Evolutionary conservation across 2,329 filamentous ascomycete species (phyloP), one percentile per base, ranked within the genome.

Genomic region (Pseudogymnoascus sp.): DNA sequence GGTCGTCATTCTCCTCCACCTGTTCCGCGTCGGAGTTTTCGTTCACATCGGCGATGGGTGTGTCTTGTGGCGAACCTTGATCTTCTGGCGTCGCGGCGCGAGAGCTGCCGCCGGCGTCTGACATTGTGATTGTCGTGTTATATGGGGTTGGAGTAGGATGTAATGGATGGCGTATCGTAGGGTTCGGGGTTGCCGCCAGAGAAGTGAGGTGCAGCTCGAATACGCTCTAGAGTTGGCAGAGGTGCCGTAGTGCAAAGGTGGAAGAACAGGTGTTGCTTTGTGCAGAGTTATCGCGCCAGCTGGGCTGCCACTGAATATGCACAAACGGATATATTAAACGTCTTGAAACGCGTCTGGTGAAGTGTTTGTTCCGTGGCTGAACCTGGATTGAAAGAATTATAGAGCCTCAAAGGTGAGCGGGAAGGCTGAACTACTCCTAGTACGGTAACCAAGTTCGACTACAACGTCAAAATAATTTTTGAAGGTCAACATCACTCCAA

Each of bases 1-100:
- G 73, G 47, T 68, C 72, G 36, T 75, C 67, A 30, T 58, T 38
- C 35, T 58, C 33, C 22, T 35, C 33, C 12, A 33, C 22, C 30
- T 38, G 35, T 3, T 58, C 57, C 47, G 33, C 16, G 16, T 54
- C 47, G 47, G 47, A 54, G 47, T 54, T 54, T 54, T 54, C 47
- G 28, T 54, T 54, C 16, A 35, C 25, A 35, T 54, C 47, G 6
- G 28, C 28, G 12, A 54, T 28, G n/a, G 47, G 47, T 20, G 47
- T 33, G 28, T 54, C 47, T 54, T 54, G 47, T 54, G 47, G 28
- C 47, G 28, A 54, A 18, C 47, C 47, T 3, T 54, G 9, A 20
- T 54, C 47, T 18, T 54, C 47, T 33, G 47, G 47, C n/a, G 47
- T 54, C 9, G 28, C 47, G 28, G 28, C 47, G 47, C 47, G 47